Base-by-base conservation (phyloP, 2,329 filamentous ascomycete genomes). In the Emergomyces pasteurianus region DNA sequence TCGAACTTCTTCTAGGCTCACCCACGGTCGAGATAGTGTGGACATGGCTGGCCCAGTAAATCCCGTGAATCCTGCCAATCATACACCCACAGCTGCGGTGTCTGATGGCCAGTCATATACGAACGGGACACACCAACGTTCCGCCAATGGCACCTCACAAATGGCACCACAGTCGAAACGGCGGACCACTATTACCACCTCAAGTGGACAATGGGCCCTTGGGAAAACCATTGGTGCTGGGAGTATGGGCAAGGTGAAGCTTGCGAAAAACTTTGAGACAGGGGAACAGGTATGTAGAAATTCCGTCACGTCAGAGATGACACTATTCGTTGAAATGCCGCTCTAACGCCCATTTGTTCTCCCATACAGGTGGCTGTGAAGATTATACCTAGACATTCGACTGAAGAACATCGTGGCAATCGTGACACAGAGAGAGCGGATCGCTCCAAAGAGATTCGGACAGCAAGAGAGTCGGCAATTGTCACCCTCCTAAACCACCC, bases 231-330 rank as follows among this genome's bases (percentile, higher is more conserved):
- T 99, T 69, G 94, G 94, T 63, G 91, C 92, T 59, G 94, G 94
- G 58, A 97, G 92, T 74, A 99, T 99, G 94, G 94, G 94, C 65
- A 97, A 97, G 75, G 94, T 99, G 64, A 97, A 97, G 78, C 80
- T 99, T 66, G 94, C 94, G 28, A 89, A 89, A 69, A 95, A 95
- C 75, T 83, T 88, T 67, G 92, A 95, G 69, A 89, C 89, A 23
- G 89, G 88, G 67, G 94, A 97, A 79, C 89, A 96, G 85, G 90
- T 92, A 77, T 69, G 81, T 76, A 40, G 18, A 53, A 38, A 23
- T 34, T 18, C 5, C 42, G 43, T 2, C 7, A 40, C 64, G 58
- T 31, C 31, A 31, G n/a, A 12, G 18, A 23, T 59, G 14, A 23
- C 59, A 23, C 52, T 42, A 49, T 34, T 16, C 12, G 12, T 55